A percentile compares a stretch with the other conserved stretches of the same genome.
phyloP scores from a whole-genome alignment of 768 basidiomycete genomes.

The Leucocoprinus sp. region DNA sequence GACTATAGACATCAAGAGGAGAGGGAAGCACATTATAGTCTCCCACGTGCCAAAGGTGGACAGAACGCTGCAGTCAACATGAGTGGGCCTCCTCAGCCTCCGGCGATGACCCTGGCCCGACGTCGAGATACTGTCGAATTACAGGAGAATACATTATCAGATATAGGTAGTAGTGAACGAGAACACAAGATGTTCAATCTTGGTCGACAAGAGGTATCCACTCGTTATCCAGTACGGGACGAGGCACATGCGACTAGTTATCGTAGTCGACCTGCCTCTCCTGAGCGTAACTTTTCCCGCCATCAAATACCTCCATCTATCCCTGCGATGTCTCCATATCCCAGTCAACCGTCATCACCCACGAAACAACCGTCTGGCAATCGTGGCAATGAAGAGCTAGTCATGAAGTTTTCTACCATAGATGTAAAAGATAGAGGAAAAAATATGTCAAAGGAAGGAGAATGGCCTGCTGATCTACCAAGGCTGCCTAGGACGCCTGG shows the following conservation, averaged over 20 bases:
- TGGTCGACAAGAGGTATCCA: constrained; percentile 2
- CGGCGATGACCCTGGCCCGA: constrained; percentile 16
- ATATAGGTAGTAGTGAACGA: neutral
- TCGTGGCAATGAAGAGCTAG: neutral
- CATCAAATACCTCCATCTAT: neutral
- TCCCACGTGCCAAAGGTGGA: constrained; percentile 3
- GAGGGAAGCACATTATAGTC: constrained; percentile 2
- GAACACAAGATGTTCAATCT: constrained; percentile 2
- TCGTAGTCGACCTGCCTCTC: constrained; percentile 7
- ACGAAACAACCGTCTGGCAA: neutral
- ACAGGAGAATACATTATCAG: neutral
- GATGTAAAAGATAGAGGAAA: neutral
- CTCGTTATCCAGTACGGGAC: constrained; percentile 4
- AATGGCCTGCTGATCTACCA: constrained; percentile 23
- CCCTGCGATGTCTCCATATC: constrained; percentile 4
- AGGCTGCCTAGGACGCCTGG: constrained; percentile 26
- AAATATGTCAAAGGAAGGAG: neutral
- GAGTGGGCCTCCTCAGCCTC: constrained; percentile 19
- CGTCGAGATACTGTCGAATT: constrained; percentile 3
- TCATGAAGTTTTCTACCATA: constrained; percentile 6
- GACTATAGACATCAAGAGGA: constrained; percentile 14
- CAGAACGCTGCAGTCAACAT: neutral
- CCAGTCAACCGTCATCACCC: constrained; percentile 3
- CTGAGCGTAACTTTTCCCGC: neutral
- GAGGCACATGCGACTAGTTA: neutral